Evolutionary conservation across 129 eudicot species (phyloP).

Genomic region (Oenanthe sinensis): DNA sequence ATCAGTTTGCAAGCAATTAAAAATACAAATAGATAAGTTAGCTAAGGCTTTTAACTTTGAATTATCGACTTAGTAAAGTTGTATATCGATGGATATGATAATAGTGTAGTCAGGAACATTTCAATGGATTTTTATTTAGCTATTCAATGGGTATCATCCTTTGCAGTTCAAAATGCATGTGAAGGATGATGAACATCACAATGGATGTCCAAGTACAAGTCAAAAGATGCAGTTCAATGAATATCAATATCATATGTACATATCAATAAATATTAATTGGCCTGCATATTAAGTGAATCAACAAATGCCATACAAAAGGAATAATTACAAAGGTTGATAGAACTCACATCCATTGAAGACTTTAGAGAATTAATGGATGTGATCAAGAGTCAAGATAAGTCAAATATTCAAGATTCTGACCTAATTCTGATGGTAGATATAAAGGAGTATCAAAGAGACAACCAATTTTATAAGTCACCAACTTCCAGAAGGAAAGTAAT

Average conservation of each 20-base stretch:
- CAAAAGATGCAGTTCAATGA: not conserved
- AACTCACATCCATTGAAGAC: not conserved
- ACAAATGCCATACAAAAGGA: not conserved
- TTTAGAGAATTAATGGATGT: not conserved
- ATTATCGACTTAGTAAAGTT: not conserved
- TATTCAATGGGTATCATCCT: not conserved
- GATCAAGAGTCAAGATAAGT: not conserved
- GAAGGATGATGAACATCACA: not conserved
- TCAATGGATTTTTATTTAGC: not conserved
- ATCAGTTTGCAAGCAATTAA: not conserved
- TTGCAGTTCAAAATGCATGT: not conserved
- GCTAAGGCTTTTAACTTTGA: not conserved
- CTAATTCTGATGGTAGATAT: not conserved
- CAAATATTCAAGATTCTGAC: not conserved
- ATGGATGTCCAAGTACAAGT: not conserved
- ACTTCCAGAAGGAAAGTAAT: not conserved
- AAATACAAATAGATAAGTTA: not conserved
- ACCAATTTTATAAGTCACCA: not conserved
- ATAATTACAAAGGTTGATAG: not conserved
- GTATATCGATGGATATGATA: not conserved
- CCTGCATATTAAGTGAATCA: not conserved
- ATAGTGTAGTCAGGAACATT: not conserved
- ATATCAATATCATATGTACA: too few relatives aligned
- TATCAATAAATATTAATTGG: not conserved
- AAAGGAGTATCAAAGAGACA: not conserved